Conservation (phyloP, 768 basidiomycete species). For the Scleroderma citrinum region DNA sequence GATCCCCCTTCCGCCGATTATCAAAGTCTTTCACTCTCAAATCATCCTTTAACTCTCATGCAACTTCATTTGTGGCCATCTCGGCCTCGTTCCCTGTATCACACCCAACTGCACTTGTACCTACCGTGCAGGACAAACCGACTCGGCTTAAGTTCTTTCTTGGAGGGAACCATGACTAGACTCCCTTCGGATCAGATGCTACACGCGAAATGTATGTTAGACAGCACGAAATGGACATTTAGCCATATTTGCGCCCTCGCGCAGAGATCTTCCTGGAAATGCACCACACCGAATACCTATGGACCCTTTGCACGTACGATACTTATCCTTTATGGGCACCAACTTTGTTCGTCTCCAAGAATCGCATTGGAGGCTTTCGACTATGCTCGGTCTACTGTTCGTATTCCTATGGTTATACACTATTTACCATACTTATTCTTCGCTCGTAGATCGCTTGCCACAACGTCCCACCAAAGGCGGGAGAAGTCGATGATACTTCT, state of each 20-base stretch:
- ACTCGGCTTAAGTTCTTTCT: conserved; percentile 1
- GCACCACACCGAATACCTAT: conserved; percentile 6
- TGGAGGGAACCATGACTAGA: neutral
- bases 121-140: neutral
- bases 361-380: conserved; percentile 20
- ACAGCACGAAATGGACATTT: neutral
- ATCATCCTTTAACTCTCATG: conserved; percentile 2
- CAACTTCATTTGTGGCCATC: conserved; percentile 8
- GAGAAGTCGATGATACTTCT: conserved; percentile 15
- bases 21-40: neutral
- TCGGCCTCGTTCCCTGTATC: neutral
- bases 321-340: conserved; percentile 15
- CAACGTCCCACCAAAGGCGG: conserved; percentile 9
- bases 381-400: conserved; percentile 21
- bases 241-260: conserved; percentile 19
- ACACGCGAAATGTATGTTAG: neutral
- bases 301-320: conserved; percentile 14
- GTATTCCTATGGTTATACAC: conserved; percentile 2
- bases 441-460: conserved; percentile 8
- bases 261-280: conserved; percentile 24
- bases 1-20: neutral
- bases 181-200: neutral
- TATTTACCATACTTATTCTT: conserved; percentile 3
- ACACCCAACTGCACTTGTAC: neutral
- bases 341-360: conserved; percentile 19